phyloP scores from a whole-genome alignment of 73 alveolate genomes.

The Tetrahymena elliotti region DNA sequence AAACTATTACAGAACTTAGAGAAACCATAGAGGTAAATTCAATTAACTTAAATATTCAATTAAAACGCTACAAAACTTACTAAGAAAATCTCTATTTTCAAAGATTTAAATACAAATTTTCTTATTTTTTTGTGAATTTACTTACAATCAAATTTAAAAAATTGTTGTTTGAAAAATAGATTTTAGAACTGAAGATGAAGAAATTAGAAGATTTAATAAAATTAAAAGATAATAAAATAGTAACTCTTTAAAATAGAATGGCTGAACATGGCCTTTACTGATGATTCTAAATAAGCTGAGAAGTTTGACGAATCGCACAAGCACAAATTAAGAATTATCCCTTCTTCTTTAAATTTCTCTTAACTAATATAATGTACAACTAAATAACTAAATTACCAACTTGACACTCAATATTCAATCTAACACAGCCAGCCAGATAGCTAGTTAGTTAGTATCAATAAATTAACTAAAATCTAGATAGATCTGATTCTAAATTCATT shows the following conservation, averaged over 20 bases:
- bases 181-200: slow-evolving; percentile 28
- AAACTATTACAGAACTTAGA: slow-evolving; percentile 51
- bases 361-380: neutral
- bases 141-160: too few relatives aligned
- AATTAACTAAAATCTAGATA: neutral
- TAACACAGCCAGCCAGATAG: neutral
- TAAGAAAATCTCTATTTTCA: too few relatives aligned
- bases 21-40: slow-evolving; percentile 62
- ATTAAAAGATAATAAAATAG: slow-evolving; percentile 28
- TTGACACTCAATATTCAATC: too few relatives aligned
- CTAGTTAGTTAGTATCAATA: neutral
- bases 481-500: neutral
- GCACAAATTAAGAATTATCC: neutral
- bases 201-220: slow-evolving; percentile 29
- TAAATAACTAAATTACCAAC: neutral
- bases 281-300: neutral
- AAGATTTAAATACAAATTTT: too few relatives aligned
- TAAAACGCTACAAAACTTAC: neutral
- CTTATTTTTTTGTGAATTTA: too few relatives aligned
- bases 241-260: slow-evolving; percentile 22
- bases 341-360: neutral
- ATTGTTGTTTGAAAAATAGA: neutral
- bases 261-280: slow-evolving; percentile 33
- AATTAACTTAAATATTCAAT: too few relatives aligned
- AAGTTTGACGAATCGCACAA: neutral